A percentile compares a stretch with the other conserved stretches of the same genome.
Conservation (phyloP, 2,329 filamentous ascomycete species). For the Colletotrichum magnum region DNA sequence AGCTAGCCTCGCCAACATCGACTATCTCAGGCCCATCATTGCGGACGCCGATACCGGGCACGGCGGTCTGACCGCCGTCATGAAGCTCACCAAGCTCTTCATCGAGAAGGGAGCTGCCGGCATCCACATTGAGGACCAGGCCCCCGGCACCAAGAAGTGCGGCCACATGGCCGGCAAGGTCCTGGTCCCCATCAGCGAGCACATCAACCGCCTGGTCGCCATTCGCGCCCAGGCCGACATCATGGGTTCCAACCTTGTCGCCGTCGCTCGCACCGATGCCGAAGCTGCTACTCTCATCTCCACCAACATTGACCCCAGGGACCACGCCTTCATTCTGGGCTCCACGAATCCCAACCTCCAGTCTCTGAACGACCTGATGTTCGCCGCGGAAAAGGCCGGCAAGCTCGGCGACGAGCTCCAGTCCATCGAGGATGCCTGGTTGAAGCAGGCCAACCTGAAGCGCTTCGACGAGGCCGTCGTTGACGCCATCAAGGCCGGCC, state of each 20-base stretch:
- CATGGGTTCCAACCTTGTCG: conserved; percentile 93
- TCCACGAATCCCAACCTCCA: conserved; percentile 87
- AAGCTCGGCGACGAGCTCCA: conserved; percentile 87
- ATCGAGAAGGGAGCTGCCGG: conserved; percentile 96
- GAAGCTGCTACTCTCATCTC: conserved; percentile 98
- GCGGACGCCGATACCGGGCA: conserved; percentile 98
- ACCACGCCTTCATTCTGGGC: conserved; percentile 94
- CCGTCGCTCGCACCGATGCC: conserved; percentile 94
- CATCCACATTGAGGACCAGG: conserved; percentile 99
- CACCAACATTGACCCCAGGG: conserved; percentile 93
- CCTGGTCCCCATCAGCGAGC: conserved; percentile 94
- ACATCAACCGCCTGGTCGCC: conserved; percentile 97
- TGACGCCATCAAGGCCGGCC: conserved; percentile 81
- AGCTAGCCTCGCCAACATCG: conserved; percentile 80
- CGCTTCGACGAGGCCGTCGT: conserved; percentile 92
- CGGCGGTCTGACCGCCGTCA: conserved; percentile 96
- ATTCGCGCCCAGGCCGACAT: conserved; percentile 98
- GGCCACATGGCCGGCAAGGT: conserved; percentile 99
- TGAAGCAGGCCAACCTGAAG: conserved; percentile 81
- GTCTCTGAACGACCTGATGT: conserved; percentile 92
- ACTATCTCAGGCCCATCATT: conserved; percentile 96
- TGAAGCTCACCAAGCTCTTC: conserved; percentile 99
- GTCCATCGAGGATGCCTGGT: conserved; percentile 93
- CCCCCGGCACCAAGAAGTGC: conserved; percentile 98
- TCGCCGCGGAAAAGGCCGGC: conserved; percentile 84